Base-by-base conservation (phyloP, 1,284 basidiomycete species). In the Rhizoctonia solani region DNA sequence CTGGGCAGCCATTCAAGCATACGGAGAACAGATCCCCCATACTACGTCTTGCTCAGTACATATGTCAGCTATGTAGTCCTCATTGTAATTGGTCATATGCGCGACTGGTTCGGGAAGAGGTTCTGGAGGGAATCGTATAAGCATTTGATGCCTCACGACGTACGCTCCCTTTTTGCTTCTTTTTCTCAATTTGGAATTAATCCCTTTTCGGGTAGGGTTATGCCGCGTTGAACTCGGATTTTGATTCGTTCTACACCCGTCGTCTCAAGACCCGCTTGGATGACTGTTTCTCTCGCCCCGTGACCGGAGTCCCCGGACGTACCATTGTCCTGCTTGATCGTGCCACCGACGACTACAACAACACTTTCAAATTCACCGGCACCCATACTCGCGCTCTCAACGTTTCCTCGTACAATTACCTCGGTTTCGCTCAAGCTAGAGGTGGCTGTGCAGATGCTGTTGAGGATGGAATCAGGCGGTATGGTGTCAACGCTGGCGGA, bases 191-290 rank as follows among this genome's bases (percentile, higher is more conserved):
- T 32, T 61, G 21, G 54, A 34, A 34, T 34, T 34, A 34, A 34
- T 34, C 11, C 29, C 19, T 14, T 37, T 30, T 19, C 8, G 25
- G 11, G 6, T 75, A 95, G 92, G 95, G 95, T 69, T 97, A 98
- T 75, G 97, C 96, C 1, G 92, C 97, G 13, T 83, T 99, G 71
- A 97, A 95, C 79, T 97, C 95, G 34, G 96, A 99, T 78, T 99
- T 98, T 74, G 97, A 99, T 79, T 98, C 95, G 30, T 99, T 99
- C 81, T 99, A 98, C 82, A 98, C 95, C 67, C 91, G 96, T 68
- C 89, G 95, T 6, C 85, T 99, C 72, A 99, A 99, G 79, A 82
- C 84, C 25, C 92, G 96, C 66, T 88, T 99, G 77, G 95, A 98
- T 75, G 94, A 98, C 77, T 97, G 95, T 76, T 99, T 99, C 79